Evolutionary conservation across 108 stramenopile species (phyloP).

Genomic region (Schizochytrium sp.): DNA sequence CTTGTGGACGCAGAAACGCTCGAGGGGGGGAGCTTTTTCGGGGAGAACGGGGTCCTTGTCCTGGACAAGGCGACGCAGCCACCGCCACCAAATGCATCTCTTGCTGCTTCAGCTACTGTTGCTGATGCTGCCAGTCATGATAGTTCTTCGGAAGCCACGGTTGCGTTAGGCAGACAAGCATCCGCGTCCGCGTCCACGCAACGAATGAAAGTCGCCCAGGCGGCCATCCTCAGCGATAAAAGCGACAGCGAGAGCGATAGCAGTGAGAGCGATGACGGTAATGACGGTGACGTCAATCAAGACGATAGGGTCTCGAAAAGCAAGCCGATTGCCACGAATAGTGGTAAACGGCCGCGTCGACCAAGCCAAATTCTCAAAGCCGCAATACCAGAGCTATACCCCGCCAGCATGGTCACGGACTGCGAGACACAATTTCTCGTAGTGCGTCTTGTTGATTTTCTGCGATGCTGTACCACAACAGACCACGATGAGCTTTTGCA

Average conservation of each 20-base stretch:
- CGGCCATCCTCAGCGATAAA: too few relatives aligned
- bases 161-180: too few relatives aligned
- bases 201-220: too few relatives aligned
- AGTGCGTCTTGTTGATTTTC: not conserved
- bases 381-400: not conserved
- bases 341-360: not conserved
- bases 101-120: not conserved
- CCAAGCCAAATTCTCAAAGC: not conserved
- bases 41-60: not conserved
- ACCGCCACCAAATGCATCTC: not conserved
- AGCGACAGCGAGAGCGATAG: too few relatives aligned
- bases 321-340: not conserved
- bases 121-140: too few relatives aligned
- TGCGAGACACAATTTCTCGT: not conserved
- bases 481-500: not conserved
- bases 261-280: too few relatives aligned
- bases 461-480: not conserved
- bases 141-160: too few relatives aligned
- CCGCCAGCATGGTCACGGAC: not conserved
- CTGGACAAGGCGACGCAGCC: not conserved
- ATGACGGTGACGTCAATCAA: too few relatives aligned
- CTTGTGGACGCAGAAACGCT: not conserved
- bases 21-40: not conserved
- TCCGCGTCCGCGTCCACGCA: too few relatives aligned
- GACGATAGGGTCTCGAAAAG: too few relatives aligned